These are phyloP conservation scores for Xylaria castorea DNA, from an alignment of 495 filamentous ascomycete species.

Conservation along the genomic window DNA sequence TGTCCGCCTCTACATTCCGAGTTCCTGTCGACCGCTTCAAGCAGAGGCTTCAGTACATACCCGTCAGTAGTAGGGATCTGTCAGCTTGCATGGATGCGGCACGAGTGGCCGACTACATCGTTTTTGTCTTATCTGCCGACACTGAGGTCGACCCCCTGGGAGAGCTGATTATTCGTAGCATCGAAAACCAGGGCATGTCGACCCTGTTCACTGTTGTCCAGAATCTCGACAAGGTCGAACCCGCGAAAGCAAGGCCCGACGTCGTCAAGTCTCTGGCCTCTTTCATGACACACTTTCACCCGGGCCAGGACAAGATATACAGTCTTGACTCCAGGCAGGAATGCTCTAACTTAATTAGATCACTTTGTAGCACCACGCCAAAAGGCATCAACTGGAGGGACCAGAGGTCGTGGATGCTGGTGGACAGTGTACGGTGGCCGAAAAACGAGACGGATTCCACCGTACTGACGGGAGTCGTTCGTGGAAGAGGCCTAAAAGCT, in stretches of 20 bases:
- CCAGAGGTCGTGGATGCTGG: slow-evolving; percentile 90
- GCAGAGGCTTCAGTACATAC: slow-evolving; percentile 86
- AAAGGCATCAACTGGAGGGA: slow-evolving; percentile 95
- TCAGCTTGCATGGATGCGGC: slow-evolving; percentile 83
- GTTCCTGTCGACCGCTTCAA: slow-evolving; percentile 88
- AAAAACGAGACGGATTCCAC: slow-evolving; percentile 62
- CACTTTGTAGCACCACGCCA: slow-evolving; percentile 85
- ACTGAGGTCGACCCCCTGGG: slow-evolving; percentile 83
- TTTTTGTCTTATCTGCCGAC: slow-evolving; percentile 80
- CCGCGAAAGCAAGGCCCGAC: slow-evolving; percentile 76
- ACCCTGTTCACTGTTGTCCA: slow-evolving; percentile 83
- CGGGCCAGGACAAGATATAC: slow-evolving; percentile 83
- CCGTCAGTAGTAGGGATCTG: slow-evolving; percentile 70
- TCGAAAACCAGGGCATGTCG: slow-evolving; percentile 93
- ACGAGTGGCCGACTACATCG: slow-evolving; percentile 84
- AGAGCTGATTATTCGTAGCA: slow-evolving; percentile 79
- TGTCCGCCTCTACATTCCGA: slow-evolving; percentile 63
- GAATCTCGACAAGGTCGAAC: slow-evolving; percentile 75
- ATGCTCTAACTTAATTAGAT: slow-evolving; percentile 85
- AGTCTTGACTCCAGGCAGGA: slow-evolving; percentile 87
- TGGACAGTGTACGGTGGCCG: slow-evolving; percentile 79
- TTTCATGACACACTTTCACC: slow-evolving; percentile 93
- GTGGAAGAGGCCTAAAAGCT: slow-evolving; percentile 85
- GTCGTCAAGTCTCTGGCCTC: slow-evolving; percentile 81
- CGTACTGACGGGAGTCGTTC: slow-evolving; percentile 82